phyloP scores from a whole-genome alignment of 2,329 filamentous ascomycete genomes.

The Trichoderma koningiopsis region DNA sequence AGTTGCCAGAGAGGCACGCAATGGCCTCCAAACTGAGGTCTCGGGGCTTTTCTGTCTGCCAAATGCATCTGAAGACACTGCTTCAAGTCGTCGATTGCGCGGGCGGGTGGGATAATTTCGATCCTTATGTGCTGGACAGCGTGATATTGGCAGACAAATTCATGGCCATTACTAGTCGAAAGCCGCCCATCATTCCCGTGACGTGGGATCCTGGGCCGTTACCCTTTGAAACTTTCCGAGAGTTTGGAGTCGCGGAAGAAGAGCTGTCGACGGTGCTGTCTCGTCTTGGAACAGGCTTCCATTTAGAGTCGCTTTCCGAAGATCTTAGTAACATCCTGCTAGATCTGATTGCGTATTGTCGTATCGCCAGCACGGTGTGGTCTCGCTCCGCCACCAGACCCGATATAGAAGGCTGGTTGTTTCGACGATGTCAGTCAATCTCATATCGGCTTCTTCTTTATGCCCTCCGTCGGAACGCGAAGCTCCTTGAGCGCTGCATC shows the following conservation, averaged over 20 bases:
- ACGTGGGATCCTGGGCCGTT: neutral
- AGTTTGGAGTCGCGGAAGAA: neutral
- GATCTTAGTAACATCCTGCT: neutral
- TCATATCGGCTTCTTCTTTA: neutral
- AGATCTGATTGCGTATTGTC: neutral
- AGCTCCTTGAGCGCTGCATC: neutral
- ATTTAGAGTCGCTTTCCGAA: neutral
- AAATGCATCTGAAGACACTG: conserved; percentile 2
- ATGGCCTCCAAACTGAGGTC: neutral
- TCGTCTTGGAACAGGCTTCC: neutral
- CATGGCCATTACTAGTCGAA: neutral
- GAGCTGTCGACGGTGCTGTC: neutral
- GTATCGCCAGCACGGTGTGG: neutral
- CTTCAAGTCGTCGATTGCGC: neutral
- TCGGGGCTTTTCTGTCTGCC: neutral
- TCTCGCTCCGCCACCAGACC: neutral
- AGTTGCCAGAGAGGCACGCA: neutral
- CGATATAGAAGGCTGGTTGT: neutral
- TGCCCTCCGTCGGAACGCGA: neutral
- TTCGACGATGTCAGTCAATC: neutral
- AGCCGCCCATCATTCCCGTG: neutral
- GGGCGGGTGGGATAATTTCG: neutral
- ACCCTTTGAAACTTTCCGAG: neutral
- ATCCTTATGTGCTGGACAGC: neutral
- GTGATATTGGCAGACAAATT: neutral